Conservation (phyloP, 2,329 filamentous ascomycete genomes). For the Xylaria sp. region DNA sequence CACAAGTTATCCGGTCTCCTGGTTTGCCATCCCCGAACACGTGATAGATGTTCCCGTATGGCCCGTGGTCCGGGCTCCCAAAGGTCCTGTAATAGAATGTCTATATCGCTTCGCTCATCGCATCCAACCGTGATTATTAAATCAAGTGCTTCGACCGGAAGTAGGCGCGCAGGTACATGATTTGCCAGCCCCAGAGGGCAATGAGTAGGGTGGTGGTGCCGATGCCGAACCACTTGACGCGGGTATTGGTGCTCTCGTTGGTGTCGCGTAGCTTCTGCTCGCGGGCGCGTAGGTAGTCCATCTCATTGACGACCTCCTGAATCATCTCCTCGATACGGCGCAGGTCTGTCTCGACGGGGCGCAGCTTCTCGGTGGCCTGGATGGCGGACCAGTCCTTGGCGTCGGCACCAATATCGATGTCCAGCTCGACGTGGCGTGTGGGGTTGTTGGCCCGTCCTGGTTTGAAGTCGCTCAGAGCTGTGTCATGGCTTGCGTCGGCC, state of each 20-base stretch:
- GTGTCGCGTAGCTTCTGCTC: slow-evolving; percentile 98
- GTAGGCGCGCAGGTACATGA: slow-evolving; percentile 96
- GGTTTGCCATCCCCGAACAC: slow-evolving; percentile 4
- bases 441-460: slow-evolving; percentile 57
- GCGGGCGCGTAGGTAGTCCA: slow-evolving; percentile 90
- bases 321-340: slow-evolving; percentile 92
- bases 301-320: slow-evolving; percentile 86
- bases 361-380: slow-evolving; percentile 95
- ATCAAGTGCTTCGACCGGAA: slow-evolving; percentile 73
- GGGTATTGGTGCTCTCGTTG: slow-evolving; percentile 98
- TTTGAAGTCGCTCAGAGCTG: slow-evolving; percentile 41
- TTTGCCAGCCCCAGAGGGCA: slow-evolving; percentile 93
- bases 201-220: slow-evolving; percentile 91
- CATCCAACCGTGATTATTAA: slow-evolving; percentile 30
- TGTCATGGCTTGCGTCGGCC: slow-evolving; percentile 8
- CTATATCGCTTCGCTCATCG: slow-evolving; percentile 1
- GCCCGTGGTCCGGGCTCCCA: slow-evolving; percentile 1
- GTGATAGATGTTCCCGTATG: neutral
- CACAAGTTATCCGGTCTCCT: neutral
- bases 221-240: slow-evolving; percentile 98
- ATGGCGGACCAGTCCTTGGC: slow-evolving; percentile 98
- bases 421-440: slow-evolving; percentile 82
- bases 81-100: slow-evolving; percentile 7
- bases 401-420: slow-evolving; percentile 95
- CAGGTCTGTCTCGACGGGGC: slow-evolving; percentile 94